A percentile compares a stretch with the other conserved stretches of the same genome.
phyloP scores from a whole-genome alignment of 352 stramenopile species.

The Phytophthora gonapodyides region DNA sequence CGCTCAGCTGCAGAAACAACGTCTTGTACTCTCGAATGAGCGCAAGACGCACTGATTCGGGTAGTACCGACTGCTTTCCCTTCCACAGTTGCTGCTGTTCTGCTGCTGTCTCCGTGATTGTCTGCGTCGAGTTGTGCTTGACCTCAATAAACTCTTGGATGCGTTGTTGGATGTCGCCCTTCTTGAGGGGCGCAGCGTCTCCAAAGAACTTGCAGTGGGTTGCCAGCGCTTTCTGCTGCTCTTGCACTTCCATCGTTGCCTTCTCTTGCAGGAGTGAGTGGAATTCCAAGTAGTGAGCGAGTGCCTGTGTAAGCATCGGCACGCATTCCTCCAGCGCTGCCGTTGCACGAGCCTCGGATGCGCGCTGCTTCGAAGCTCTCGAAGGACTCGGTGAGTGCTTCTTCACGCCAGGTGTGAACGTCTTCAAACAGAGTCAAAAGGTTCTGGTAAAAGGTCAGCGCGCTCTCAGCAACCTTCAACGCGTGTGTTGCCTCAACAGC shows the following conservation, averaged over 20 bases:
- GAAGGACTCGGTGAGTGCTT: constrained; percentile 31
- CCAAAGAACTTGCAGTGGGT: constrained; percentile 65
- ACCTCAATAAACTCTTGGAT: constrained; percentile 70
- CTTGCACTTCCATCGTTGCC: constrained; percentile 48
- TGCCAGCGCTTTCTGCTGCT: constrained; percentile 49
- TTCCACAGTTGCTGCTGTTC: constrained; percentile 61
- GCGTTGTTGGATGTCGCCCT: constrained; percentile 62
- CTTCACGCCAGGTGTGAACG: constrained; percentile 33
- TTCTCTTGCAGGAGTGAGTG: constrained; percentile 56
- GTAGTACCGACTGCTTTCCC: constrained; percentile 41
- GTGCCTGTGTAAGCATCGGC: constrained; percentile 45
- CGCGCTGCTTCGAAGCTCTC: constrained; percentile 35
- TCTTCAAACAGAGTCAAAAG: constrained; percentile 36
- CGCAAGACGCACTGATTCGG: constrained; percentile 35
- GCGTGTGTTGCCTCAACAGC: constrained; percentile 8
- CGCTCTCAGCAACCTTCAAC: constrained; percentile 29
- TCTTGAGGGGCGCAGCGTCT: constrained; percentile 61
- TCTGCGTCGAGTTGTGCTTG: constrained; percentile 52
- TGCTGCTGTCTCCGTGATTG: constrained; percentile 58
- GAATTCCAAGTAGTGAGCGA: constrained; percentile 65
- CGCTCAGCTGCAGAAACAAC: constrained; percentile 52
- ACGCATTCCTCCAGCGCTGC: constrained; percentile 47
- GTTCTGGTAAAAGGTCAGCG: constrained; percentile 42
- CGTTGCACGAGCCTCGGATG: constrained; percentile 33
- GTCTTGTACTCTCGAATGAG: constrained; percentile 51